Percentiles rank a stretch among this genome's conserved stretches.
Evolutionary conservation across 2,329 filamentous ascomycete genomes (phyloP).

Genomic region (Colletotrichum orchidophilum): DNA sequence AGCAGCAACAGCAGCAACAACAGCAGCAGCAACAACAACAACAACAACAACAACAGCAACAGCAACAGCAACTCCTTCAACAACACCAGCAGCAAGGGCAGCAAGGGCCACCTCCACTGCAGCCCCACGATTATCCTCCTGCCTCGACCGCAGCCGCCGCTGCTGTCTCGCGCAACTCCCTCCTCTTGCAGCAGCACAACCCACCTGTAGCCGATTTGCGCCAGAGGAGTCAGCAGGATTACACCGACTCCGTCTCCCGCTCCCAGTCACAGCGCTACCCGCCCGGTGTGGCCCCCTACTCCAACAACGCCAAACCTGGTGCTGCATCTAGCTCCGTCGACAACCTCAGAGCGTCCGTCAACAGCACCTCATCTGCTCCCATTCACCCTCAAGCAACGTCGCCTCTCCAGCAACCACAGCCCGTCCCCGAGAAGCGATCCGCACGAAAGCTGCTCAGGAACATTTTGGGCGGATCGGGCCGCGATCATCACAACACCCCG

Average conservation of each 20-base stretch:
- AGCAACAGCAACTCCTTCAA: conserved; percentile 43
- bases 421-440: conserved; percentile 54
- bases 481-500: conserved; percentile 39
- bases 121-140: conserved; percentile 40
- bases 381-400: conserved; percentile 17
- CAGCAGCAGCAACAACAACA: conserved; percentile 38
- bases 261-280: conserved; percentile 63
- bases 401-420: conserved; percentile 32
- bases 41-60: conserved; percentile 43
- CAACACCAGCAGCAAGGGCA: conserved; percentile 41
- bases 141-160: conserved; percentile 42
- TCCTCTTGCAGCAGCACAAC: conserved; percentile 33
- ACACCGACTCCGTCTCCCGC: conserved; percentile 57
- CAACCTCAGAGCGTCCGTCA: conserved; percentile 47
- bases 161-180: conserved; percentile 44
- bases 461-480: conserved; percentile 57
- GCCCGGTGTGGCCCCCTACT: conserved; percentile 42
- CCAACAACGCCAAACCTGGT: conserved; percentile 46
- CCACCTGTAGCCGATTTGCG: conserved; percentile 44
- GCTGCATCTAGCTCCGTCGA: conserved; percentile 52
- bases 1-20: conserved; percentile 41
- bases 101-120: conserved; percentile 39
- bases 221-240: conserved; percentile 52
- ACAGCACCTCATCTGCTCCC: conserved; percentile 26
- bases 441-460: conserved; percentile 64